Evolutionary conservation across 148 eudicot genomes (phyloP).

Genomic region (Fagopyrum tataricum): DNA sequence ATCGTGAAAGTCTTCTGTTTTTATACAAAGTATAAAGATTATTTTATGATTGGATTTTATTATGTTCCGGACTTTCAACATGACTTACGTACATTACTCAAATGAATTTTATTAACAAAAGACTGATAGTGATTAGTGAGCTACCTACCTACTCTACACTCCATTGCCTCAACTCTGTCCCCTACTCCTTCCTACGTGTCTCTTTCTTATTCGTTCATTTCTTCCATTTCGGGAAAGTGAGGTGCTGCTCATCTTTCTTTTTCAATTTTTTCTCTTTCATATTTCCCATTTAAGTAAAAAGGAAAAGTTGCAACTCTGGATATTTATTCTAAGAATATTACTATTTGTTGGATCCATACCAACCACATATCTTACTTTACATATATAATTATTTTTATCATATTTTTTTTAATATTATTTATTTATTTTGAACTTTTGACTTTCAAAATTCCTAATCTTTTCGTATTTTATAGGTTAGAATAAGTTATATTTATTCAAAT

Average conservation of each 20-base stretch:
- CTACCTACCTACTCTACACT: neutral
- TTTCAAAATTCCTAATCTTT: too few relatives aligned
- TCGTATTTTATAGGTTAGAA: too few relatives aligned
- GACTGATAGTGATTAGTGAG: neutral
- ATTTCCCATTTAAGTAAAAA: neutral
- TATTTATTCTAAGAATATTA: too few relatives aligned
- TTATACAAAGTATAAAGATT: too few relatives aligned
- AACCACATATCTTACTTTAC: neutral
- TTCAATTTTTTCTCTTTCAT: neutral
- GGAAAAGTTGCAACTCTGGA: neutral
- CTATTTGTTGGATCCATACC: neutral
- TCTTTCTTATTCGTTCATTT: neutral
- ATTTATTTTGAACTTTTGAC: too few relatives aligned
- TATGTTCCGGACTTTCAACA: too few relatives aligned
- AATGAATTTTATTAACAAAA: too few relatives aligned
- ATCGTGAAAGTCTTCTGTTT: too few relatives aligned
- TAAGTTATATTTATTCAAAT: too few relatives aligned
- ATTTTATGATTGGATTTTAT: too few relatives aligned
- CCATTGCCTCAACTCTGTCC: neutral
- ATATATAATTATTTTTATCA: neutral
- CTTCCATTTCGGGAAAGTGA: neutral
- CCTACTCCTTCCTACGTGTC: neutral
- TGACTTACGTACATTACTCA: too few relatives aligned
- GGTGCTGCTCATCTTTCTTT: neutral
- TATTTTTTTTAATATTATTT: too few relatives aligned